phyloP scores from a whole-genome alignment of 441 rosid species.

The Capsella rubella region DNA sequence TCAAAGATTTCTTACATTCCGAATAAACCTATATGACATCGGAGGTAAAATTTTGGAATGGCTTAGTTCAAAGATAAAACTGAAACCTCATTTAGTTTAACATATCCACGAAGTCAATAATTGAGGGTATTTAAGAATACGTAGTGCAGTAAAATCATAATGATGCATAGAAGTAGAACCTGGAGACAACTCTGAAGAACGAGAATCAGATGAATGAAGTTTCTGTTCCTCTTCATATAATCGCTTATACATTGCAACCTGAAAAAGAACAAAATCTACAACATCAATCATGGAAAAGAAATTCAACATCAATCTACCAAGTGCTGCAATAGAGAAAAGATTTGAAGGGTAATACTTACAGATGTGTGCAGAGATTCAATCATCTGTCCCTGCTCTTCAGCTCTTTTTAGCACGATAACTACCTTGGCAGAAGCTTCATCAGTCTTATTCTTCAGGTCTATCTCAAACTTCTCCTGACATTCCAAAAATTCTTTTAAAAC shows the following conservation, averaged over 20 bases:
- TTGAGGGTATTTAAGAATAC: slow-evolving; percentile 24
- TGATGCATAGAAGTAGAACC: slow-evolving; percentile 53
- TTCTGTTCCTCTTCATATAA: slow-evolving; percentile 95
- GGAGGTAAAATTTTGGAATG: slow-evolving; percentile 14
- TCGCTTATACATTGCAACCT: slow-evolving; percentile 98
- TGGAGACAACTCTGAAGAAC: slow-evolving; percentile 52
- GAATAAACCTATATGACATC: slow-evolving; percentile 7
- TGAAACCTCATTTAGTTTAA: slow-evolving; percentile 15
- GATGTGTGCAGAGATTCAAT: slow-evolving; percentile 94
- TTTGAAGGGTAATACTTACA: slow-evolving; percentile 53
- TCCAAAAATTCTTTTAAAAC: slow-evolving; percentile 1
- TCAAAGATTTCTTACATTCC: slow-evolving; percentile 21
- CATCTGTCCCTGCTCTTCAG: slow-evolving; percentile 95
- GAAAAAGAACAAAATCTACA: slow-evolving; percentile 31
- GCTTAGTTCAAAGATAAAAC: slow-evolving; percentile 23
- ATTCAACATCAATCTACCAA: slow-evolving; percentile 12
- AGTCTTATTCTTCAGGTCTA: slow-evolving; percentile 72
- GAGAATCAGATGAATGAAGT: slow-evolving; percentile 59
- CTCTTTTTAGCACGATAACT: slow-evolving; percentile 80
- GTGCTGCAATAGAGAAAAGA: slow-evolving; percentile 17
- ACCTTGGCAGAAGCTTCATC: slow-evolving; percentile 93
- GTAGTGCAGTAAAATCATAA: slow-evolving; percentile 24
- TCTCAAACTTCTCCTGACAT: slow-evolving; percentile 75
- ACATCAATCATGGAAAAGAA: slow-evolving; percentile 21
- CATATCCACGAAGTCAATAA: slow-evolving; percentile 20